phyloP scores from a whole-genome alignment of 2,329 filamentous ascomycete genomes.

The Hypoxylon sp. region DNA sequence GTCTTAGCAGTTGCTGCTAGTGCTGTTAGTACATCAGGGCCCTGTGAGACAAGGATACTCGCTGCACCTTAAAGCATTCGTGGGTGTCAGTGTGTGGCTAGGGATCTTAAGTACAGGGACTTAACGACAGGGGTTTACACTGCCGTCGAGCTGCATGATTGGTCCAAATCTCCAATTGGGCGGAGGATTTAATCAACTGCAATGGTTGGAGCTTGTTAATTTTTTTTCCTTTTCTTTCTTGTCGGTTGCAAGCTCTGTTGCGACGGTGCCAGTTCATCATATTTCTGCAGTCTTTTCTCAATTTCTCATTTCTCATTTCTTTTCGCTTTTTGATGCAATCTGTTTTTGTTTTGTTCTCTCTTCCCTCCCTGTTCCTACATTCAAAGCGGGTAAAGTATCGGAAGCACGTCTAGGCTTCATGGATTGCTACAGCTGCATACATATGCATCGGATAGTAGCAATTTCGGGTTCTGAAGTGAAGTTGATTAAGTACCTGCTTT shows the following conservation, averaged over 20 bases:
- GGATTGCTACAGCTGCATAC: too few relatives aligned
- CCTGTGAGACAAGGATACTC: conserved; percentile 21
- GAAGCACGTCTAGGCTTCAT: conserved; percentile 9
- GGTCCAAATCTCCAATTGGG: conserved; percentile 23
- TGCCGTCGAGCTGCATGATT: conserved; percentile 28
- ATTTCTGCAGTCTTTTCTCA: conserved; percentile 8
- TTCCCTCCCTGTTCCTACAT: background rate
- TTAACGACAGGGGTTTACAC: conserved; percentile 23
- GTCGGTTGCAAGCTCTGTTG: too few relatives aligned
- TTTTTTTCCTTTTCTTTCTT: too few relatives aligned
- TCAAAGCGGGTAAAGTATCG: conserved; percentile 2
- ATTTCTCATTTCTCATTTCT: background rate
- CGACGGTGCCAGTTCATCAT: conserved; percentile 31
- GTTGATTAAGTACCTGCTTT: conserved; percentile 17
- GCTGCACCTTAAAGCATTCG: conserved; percentile 21
- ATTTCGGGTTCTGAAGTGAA: background rate
- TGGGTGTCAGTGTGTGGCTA: conserved; percentile 31
- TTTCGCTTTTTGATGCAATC: background rate
- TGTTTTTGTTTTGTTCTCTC: background rate
- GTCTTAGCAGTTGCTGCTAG: conserved; percentile 1
- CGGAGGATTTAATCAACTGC: conserved; percentile 35
- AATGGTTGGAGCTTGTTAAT: conserved; percentile 23
- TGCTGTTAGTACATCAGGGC: conserved; percentile 16
- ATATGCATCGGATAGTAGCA: conserved; percentile 20
- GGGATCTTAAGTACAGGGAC: conserved; percentile 27